Evolutionary conservation across 2,329 filamentous ascomycete genomes (phyloP).

Genomic region (Colletotrichum karsti): DNA sequence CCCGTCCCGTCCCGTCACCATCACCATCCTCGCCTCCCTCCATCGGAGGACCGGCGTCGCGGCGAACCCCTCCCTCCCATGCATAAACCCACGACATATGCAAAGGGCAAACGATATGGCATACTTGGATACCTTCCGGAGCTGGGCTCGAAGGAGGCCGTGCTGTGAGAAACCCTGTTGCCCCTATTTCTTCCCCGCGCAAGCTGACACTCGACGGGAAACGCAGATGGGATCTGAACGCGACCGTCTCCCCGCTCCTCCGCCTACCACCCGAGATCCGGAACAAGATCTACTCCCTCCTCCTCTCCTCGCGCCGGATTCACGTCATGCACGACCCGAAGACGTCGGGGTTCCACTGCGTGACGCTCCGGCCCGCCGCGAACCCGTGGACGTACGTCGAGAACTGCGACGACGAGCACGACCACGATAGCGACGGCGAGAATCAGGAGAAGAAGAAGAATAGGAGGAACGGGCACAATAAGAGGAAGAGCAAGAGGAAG

Average conservation of each 20-base stretch:
- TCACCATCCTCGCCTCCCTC: no score
- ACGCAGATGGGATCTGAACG: slow-evolving; percentile 24
- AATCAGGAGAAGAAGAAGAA: no score
- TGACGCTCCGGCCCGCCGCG: slow-evolving; percentile 34
- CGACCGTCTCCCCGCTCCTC: slow-evolving; percentile 23
- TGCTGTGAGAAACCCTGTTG: not conserved
- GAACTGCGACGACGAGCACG: no score
- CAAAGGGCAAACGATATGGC: slow-evolving; percentile 21
- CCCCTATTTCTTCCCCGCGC: no score
- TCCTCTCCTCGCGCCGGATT: slow-evolving; percentile 32
- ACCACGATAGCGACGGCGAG: not conserved
- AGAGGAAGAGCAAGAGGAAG: no score
- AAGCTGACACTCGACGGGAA: not conserved
- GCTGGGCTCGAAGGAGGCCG: slow-evolving; percentile 17
- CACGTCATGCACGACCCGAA: slow-evolving; percentile 31
- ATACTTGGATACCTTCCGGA: slow-evolving; percentile 25
- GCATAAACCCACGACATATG: slow-evolving; percentile 21
- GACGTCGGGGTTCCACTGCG: slow-evolving; percentile 40
- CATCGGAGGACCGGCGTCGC: not conserved
- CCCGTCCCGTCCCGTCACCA: slow-evolving; percentile 1
- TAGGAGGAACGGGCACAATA: no score
- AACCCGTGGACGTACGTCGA: slow-evolving; percentile 40
- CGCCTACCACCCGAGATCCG: slow-evolving; percentile 37
- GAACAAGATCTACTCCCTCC: slow-evolving; percentile 32
- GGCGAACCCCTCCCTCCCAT: slow-evolving; percentile 11